A percentile compares a stretch with the other conserved stretches of the same genome.
Conservation (phyloP, 2,329 filamentous ascomycete genomes). For the Beauveria asiatica region DNA sequence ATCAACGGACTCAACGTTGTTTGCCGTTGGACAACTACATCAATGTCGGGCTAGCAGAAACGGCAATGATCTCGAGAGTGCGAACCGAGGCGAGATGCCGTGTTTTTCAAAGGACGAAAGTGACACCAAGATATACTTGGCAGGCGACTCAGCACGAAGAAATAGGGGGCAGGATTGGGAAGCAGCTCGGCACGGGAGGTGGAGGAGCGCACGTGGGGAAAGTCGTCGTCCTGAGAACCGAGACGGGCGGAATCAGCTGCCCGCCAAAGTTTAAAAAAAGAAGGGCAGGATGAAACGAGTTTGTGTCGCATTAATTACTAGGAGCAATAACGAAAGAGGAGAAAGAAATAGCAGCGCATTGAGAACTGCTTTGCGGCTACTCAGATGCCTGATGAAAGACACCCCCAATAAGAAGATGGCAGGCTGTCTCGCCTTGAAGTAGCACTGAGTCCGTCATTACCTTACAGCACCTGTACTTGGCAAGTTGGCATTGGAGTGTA, state of each 20-base stretch:
- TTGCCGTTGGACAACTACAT: neutral
- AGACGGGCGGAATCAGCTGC: neutral
- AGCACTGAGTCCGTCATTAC: neutral
- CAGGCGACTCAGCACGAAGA: neutral
- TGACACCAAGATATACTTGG: neutral
- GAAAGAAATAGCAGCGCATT: neutral
- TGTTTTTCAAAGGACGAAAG: neutral
- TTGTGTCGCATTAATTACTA: too few species aligned
- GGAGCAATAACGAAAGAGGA: neutral
- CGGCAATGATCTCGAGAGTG: neutral
- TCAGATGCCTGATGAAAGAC: too few species aligned
- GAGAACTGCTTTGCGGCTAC: too few species aligned
- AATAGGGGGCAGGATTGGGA: constrained; percentile 3
- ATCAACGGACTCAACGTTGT: neutral
- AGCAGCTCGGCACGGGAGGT: neutral
- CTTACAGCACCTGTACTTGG: too few species aligned
- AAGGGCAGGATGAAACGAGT: too few species aligned
- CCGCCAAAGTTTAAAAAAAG: neutral
- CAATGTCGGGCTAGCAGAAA: neutral
- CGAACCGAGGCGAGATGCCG: neutral
- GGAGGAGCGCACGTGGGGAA: constrained; percentile 9
- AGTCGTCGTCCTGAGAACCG: neutral
- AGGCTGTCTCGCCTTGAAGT: neutral
- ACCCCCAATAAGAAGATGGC: too few species aligned
- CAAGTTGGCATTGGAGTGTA: neutral